Percentiles rank a stretch among this genome's conserved stretches.
phyloP scores from a whole-genome alignment of 2,329 filamentous ascomycete species.

The Nigrospora sphaerica region DNA sequence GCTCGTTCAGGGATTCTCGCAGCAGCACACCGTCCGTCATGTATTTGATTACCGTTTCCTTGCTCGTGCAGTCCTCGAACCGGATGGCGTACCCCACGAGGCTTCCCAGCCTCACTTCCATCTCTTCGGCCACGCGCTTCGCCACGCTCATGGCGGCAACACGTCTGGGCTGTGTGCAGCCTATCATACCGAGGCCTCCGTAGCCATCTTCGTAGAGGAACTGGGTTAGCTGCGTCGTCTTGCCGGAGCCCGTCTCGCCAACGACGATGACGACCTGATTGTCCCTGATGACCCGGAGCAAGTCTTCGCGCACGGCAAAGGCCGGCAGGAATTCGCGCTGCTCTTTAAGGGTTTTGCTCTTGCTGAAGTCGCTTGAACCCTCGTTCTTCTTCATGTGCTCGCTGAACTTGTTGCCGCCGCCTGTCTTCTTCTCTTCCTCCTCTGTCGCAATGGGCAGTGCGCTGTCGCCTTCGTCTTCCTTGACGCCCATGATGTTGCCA shows the following conservation, averaged over 20 bases:
- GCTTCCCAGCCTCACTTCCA: constrained; percentile 85
- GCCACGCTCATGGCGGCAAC: constrained; percentile 99
- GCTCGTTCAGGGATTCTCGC: constrained; percentile 85
- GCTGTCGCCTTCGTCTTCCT: constrained; percentile 87
- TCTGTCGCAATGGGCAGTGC: constrained; percentile 71
- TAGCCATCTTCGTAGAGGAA: constrained; percentile 96
- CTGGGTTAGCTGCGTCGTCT: constrained; percentile 95
- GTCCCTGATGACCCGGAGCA: constrained; percentile 85
- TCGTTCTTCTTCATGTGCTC: constrained; percentile 84
- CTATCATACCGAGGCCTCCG: constrained; percentile 79
- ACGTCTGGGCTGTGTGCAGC: constrained; percentile 91
- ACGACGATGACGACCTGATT: constrained; percentile 97
- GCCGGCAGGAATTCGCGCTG: constrained; percentile 91
- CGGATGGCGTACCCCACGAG: constrained; percentile 94
- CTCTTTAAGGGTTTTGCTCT: constrained; percentile 82
- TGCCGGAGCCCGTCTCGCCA: constrained; percentile 93
- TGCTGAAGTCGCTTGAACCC: constrained; percentile 84
- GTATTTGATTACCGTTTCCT: constrained; percentile 94
- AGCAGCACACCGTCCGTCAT: constrained; percentile 97
- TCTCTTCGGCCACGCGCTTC: constrained; percentile 96
- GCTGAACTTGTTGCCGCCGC: constrained; percentile 72
- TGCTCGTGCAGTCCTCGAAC: constrained; percentile 96
- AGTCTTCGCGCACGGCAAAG: constrained; percentile 90
- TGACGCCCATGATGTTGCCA: constrained; percentile 92
- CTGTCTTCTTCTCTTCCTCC: constrained; percentile 50